Evolutionary conservation across 192 early-diverging fungal species (phyloP), one percentile per base, ranked within the genome.

Genomic region (Coemansia sp.): DNA sequence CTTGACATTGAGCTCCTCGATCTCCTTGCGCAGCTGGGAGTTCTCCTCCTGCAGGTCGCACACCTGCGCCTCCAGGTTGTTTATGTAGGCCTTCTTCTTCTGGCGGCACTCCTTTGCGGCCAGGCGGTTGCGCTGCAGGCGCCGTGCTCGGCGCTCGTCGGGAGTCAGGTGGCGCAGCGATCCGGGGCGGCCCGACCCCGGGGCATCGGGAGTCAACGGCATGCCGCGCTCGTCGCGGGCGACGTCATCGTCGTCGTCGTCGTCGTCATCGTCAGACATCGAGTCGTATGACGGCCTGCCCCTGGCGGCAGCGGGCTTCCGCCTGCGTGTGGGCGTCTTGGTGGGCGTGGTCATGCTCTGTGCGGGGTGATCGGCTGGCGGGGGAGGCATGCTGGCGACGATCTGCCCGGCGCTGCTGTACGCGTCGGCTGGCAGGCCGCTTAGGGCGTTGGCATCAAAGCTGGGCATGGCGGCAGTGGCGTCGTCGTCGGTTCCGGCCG

Each of bases 41-140:
- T 91, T 91, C 41, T 93, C 91, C 27, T 88, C 83, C 62, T 89
- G 86, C 21, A 92, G 56, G 33, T 84, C 70, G 11, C 74, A 60
- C 9, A 90, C 83, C 54, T 89, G 87, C 44, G 88, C 82, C 59
- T 92, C 90, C 56, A 94, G 83, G 40, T 90, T 90, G 19, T 77
- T 74, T 33, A 94, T 88, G 64, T 88, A 92, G n/a, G 81, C 85
- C 72, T 94, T 94, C 74, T 92, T 92, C 73, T 94, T 94, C 63
- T 90, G 90, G 7, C 92, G 88, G 57, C 91, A 94, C 69, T 92
- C 92, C 75, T 92, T 92, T 60, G 92, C 92, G 1, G 92, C 92
- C 19, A 92, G 78, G 7, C 92, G 79, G 78, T 94, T 94, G 62
- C 90, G 86, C 66, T 88, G 78, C 70, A 94, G 70, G 7, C 92